Percentiles rank a stretch among this genome's conserved stretches.
phyloP scores from a whole-genome alignment of 1,284 basidiomycete species.

The Apiotrichum porosum region DNA sequence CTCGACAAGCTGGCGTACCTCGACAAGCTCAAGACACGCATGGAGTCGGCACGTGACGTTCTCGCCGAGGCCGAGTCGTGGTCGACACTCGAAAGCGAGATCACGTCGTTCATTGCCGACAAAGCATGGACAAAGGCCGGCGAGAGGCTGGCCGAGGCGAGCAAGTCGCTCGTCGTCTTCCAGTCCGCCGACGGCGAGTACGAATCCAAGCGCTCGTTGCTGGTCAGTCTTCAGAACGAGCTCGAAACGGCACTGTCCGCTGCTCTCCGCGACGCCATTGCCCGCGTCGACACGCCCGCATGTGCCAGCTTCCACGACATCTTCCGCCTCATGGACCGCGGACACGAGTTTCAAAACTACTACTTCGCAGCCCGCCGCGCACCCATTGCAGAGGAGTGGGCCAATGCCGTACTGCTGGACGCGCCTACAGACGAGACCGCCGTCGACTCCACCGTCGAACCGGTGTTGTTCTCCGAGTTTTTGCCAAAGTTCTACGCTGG shows the following conservation, averaged over 20 bases:
- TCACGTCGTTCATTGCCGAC: constrained; percentile 69
- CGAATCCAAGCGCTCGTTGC: constrained; percentile 71
- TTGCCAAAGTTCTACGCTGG: constrained; percentile 59
- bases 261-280: constrained; percentile 76
- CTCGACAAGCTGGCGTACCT: constrained; percentile 70
- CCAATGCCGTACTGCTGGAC: constrained; percentile 40
- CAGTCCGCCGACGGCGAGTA: constrained; percentile 77
- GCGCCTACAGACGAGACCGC: background rate
- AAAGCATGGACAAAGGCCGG: constrained; percentile 71
- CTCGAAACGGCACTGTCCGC: constrained; percentile 83
- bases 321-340: constrained; percentile 82
- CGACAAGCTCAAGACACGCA: constrained; percentile 73
- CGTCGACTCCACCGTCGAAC: constrained; percentile 17
- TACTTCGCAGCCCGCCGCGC: constrained; percentile 78
- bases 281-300: constrained; percentile 59
- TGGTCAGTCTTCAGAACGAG: constrained; percentile 87
- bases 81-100: constrained; percentile 87
- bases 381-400: constrained; percentile 65
- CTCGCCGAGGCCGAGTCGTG: constrained; percentile 87
- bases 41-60: constrained; percentile 80
- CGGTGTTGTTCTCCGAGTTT: constrained; percentile 58
- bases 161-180: constrained; percentile 79
- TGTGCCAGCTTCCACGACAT: constrained; percentile 63
- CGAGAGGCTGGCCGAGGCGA: constrained; percentile 78
- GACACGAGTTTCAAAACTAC: constrained; percentile 83